Percentiles rank a stretch among this genome's conserved stretches.
phyloP scores from a whole-genome alignment of 768 basidiomycete species.

The Tephrocybe sp. region DNA sequence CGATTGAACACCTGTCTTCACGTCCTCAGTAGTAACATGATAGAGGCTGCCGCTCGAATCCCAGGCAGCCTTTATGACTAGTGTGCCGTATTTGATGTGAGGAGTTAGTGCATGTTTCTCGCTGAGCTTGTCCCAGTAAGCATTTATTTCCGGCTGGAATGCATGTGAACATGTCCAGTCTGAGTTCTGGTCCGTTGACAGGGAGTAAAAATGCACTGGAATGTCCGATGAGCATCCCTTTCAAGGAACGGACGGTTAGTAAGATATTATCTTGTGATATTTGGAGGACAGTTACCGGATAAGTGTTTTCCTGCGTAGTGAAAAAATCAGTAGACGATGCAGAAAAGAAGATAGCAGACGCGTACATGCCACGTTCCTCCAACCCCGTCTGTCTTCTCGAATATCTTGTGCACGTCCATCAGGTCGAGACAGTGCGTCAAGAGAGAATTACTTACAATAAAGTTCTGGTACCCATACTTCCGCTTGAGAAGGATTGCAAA shows the following conservation, averaged over 20 bases:
- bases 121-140: slow-evolving; percentile 35
- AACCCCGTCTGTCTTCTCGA: slow-evolving; percentile 42
- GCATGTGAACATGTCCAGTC: slow-evolving; percentile 40
- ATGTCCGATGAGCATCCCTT: slow-evolving; percentile 45
- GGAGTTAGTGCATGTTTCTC: slow-evolving; percentile 42
- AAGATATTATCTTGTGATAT: neutral
- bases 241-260: neutral
- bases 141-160: slow-evolving; percentile 40
- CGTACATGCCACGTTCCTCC: slow-evolving; percentile 57
- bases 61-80: slow-evolving; percentile 49
- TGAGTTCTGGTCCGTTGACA: slow-evolving; percentile 40
- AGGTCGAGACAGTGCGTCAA: neutral
- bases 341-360: neutral
- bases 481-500: slow-evolving; percentile 43
- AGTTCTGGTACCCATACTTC: slow-evolving; percentile 36
- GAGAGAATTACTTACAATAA: slow-evolving; percentile 30
- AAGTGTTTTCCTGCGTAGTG: slow-evolving; percentile 32
- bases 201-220: slow-evolving; percentile 35
- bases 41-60: slow-evolving; percentile 34
- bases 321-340: neutral
- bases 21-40: slow-evolving; percentile 32
- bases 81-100: slow-evolving; percentile 41
- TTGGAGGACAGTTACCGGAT: slow-evolving; percentile 28
- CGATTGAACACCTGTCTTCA: slow-evolving; percentile 27
- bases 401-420: slow-evolving; percentile 34